A percentile compares a stretch with the other conserved stretches of the same genome.
These are phyloP conservation scores for Arctium minus DNA, from an alignment of 129 eudicot genomes.

Conservation along the genomic window DNA sequence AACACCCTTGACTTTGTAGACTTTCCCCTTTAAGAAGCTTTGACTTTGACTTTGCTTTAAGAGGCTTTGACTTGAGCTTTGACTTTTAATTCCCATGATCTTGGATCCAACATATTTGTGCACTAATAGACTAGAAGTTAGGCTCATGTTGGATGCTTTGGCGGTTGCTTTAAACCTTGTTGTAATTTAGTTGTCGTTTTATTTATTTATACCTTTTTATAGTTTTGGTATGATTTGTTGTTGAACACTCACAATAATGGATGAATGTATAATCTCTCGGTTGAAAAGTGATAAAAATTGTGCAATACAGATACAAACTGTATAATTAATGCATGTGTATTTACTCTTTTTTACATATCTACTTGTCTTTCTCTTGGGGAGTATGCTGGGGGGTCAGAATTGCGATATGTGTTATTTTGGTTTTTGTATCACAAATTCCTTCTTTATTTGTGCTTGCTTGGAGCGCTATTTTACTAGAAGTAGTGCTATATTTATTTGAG, in stretches of 20 bases:
- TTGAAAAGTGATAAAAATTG: not conserved
- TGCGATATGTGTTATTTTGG: not conserved
- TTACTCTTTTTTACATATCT: not conserved
- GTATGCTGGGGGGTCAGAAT: not conserved
- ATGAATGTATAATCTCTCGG: not conserved
- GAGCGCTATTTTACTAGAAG: not conserved
- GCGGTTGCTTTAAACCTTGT: not conserved
- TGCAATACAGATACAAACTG: not conserved
- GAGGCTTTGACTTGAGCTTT: too few species aligned
- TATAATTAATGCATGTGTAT: not conserved
- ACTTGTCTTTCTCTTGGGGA: not conserved
- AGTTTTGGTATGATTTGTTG: slow-evolving; percentile 2
- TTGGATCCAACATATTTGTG: too few species aligned
- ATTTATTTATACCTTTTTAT: not conserved
- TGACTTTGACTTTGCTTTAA: too few species aligned
- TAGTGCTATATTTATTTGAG: not conserved
- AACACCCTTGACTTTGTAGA: too few species aligned
- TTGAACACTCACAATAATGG: not conserved
- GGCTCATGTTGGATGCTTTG: not conserved
- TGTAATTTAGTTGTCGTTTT: not conserved
- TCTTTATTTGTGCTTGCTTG: not conserved
- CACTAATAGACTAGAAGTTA: not conserved
- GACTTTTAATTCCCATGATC: too few species aligned
- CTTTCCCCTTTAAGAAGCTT: too few species aligned
- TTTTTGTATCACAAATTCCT: not conserved